A percentile compares a stretch with the other conserved stretches of the same genome.
These are phyloP conservation scores for Cryptomeria japonica DNA, from an alignment of 75 land plant species.

Conservation along the genomic window DNA sequence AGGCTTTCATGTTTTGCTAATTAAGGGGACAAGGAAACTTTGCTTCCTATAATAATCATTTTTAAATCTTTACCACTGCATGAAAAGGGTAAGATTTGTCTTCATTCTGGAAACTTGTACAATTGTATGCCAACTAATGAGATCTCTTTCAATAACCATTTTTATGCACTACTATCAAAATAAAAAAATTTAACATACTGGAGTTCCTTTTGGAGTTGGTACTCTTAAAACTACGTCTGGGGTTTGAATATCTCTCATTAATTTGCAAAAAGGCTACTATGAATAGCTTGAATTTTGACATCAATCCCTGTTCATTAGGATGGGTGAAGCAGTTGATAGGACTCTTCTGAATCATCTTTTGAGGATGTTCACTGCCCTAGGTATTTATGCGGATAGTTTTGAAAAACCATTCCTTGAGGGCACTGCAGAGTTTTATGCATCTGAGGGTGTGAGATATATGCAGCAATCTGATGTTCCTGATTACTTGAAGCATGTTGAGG, in stretches of 20 bases:
- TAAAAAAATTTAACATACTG: background rate
- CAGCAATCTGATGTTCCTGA: slow-evolving; percentile 98
- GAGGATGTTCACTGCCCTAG: slow-evolving; percentile 97
- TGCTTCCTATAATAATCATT: background rate
- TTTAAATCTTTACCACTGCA: background rate
- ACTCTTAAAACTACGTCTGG: background rate
- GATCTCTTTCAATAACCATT: background rate
- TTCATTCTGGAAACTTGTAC: background rate
- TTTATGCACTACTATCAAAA: background rate
- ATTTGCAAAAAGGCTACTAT: background rate
- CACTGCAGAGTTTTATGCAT: slow-evolving; percentile 96
- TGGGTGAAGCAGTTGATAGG: slow-evolving; percentile 94
- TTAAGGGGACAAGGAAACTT: background rate
- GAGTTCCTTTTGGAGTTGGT: background rate
- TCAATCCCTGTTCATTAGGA: slow-evolving; percentile 33
- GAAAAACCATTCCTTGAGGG: slow-evolving; percentile 90
- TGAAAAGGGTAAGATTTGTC: background rate
- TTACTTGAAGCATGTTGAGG: slow-evolving; percentile 98
- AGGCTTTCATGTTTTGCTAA: background rate
- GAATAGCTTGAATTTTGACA: background rate
- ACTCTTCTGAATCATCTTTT: slow-evolving; percentile 90
- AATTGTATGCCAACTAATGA: background rate
- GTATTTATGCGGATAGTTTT: slow-evolving; percentile 93
- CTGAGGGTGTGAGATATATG: slow-evolving; percentile 93
- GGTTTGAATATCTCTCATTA: background rate